A percentile compares a stretch with the other conserved stretches of the same genome.
These are phyloP conservation scores for Candida silvatica DNA, from an alignment of 805 yeast genomes.

Conservation along the genomic window DNA sequence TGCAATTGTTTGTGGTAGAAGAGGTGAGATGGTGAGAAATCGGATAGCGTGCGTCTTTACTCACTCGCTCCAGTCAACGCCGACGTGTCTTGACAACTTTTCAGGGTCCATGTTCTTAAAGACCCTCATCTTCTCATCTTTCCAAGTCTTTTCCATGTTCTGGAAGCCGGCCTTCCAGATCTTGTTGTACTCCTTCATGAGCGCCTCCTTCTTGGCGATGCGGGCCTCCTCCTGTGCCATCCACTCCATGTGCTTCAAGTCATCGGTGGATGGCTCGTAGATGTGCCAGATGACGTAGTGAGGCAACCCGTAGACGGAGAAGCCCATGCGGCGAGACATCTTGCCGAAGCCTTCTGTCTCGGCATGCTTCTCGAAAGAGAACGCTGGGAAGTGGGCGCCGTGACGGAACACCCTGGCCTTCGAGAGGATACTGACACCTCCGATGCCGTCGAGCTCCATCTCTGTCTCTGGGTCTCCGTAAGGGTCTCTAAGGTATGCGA, in stretches of 20 bases:
- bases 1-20: too few relatives aligned
- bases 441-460: conserved; percentile 92
- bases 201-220: conserved; percentile 50
- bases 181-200: conserved; percentile 56
- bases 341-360: conserved; percentile 98
- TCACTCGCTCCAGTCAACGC: conserved; percentile 76
- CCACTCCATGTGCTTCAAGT: conserved; percentile 77
- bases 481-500: conserved; percentile 91
- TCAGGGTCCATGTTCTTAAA: conserved; percentile 70
- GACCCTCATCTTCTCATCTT: conserved; percentile 56
- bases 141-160: conserved; percentile 70
- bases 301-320: conserved; percentile 79
- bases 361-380: conserved; percentile 92
- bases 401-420: conserved; percentile 78
- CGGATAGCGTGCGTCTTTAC: too few relatives aligned
- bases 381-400: conserved; percentile 95
- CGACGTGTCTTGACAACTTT: conserved; percentile 32
- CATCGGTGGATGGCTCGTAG: conserved; percentile 92
- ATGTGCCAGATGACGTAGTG: conserved; percentile 96
- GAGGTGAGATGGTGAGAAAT: too few relatives aligned
- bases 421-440: conserved; percentile 90
- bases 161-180: conserved; percentile 75
- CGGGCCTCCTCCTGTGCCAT: conserved; percentile 75
- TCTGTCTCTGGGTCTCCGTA: conserved; percentile 92
- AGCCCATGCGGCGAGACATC: conserved; percentile 79